Evolutionary conservation across 2,329 filamentous ascomycete species (phyloP), one percentile per base, ranked within the genome.

Genomic region (Chaetomium sp.): DNA sequence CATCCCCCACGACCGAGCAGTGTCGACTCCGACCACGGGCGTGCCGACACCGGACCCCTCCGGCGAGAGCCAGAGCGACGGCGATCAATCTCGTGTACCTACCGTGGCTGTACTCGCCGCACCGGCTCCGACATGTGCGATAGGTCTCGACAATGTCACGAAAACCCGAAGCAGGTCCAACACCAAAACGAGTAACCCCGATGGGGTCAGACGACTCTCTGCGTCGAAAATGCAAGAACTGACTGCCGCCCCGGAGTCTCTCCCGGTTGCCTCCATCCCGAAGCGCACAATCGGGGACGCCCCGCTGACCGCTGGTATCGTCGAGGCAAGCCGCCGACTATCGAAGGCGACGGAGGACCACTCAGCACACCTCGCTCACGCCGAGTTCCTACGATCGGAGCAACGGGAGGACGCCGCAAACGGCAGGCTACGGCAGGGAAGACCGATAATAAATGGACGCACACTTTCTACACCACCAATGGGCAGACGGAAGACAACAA

Each of bases 201-300:
- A 81, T 65, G 80, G 77, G 56, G 75, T 86, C 55, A 80, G 83
- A 62, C 81, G 84, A 45, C 77, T 88, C 29, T 86, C 85, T 0
- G 83, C 83, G 8, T 82, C 79, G 45, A 83, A 87, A 70, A 86
- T 88, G 72, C 82, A 85, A 60, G 82, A 85, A 65, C 75, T 89
- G 65, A 82, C 83, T 16, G 81, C 80, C 31, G 80, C 83, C 1
- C 84, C 85, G 6, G 83, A 86, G 31, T 87, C 85, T 0, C 75
- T 89, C 1, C 86, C 86, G 13, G 74, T 88, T 0, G 82, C 83
- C 1, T 74, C 81, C 16, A 74, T 81, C 2, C 72, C 74, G 69
- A 73, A 70, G 76, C 68, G 74, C 77, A 64, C 70, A 73, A 76
- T 65, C 60, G 73, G 60, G 67, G 76, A 74, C 67, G 78, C 71